Percentiles rank a stretch among this genome's conserved stretches.
These are phyloP conservation scores for Thelephora aurantiotincta DNA, from an alignment of 768 basidiomycete genomes.

Conservation along the genomic window DNA sequence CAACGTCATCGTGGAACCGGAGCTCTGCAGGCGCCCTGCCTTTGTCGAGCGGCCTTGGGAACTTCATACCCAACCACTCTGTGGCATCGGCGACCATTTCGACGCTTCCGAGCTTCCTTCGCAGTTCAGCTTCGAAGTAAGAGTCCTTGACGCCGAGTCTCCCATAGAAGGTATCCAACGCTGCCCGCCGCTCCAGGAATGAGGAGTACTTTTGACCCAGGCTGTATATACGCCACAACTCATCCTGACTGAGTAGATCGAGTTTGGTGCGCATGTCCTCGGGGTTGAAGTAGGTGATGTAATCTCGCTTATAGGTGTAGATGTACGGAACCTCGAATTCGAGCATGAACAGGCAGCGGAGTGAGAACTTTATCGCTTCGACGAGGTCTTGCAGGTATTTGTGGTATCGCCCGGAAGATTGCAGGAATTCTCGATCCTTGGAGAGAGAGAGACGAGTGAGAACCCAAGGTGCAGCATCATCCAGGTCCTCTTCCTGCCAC, in stretches of 20 bases:
- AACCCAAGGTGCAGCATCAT: constrained; percentile 81
- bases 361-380: constrained; percentile 61
- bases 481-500: constrained; percentile 44
- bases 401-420: constrained; percentile 41
- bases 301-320: constrained; percentile 87
- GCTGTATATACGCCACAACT: constrained; percentile 86
- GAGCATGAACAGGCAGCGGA: constrained; percentile 75
- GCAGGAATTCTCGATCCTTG: constrained; percentile 65
- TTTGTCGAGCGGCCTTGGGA: constrained; percentile 52
- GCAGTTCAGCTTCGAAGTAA: constrained; percentile 63
- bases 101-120: constrained; percentile 57
- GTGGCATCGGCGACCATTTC: constrained; percentile 85
- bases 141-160: constrained; percentile 56
- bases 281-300: constrained; percentile 72
- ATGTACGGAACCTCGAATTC: constrained; percentile 92
- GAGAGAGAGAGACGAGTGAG: constrained; percentile 58
- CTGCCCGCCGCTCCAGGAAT: constrained; percentile 56
- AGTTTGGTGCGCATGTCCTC: constrained; percentile 42
- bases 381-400: constrained; percentile 56
- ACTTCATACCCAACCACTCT: constrained; percentile 82
- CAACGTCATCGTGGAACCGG: constrained; percentile 61
- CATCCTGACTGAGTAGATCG: constrained; percentile 62
- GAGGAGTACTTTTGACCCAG: constrained; percentile 87
- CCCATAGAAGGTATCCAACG: constrained; percentile 48
- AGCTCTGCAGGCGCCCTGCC: constrained; percentile 36